Base-by-base conservation (phyloP, 1,284 basidiomycete species). In the Wolfiporia cocos region DNA sequence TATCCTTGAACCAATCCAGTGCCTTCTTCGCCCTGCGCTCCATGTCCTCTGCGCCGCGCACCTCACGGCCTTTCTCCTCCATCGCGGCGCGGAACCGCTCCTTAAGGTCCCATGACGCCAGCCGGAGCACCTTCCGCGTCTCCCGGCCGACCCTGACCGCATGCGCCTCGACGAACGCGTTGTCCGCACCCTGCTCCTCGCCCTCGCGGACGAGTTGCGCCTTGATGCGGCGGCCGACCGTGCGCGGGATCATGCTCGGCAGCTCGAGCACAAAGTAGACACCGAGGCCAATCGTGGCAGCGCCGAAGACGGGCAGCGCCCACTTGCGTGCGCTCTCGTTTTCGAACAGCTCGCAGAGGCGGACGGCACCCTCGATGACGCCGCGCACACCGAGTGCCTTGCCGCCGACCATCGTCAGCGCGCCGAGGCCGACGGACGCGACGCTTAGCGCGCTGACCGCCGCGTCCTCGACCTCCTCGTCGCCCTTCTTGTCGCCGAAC, bases 91-190 rank as follows among this genome's bases (percentile, higher is more conserved):
- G 74, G 74, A 95, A 97, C 34, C 86, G 76, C 63, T 92, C 89
- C 50, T 78, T 77, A 46, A 96, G 64, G 63, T 98, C 94, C 88
- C 90, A 97, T 15, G 85, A 83, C n/a, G 89, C 93, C 14, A 95
- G 65, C 37, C 94, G 73, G 54, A 99, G 69, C 37, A 99, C 95
- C 68, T 98, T 98, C 57, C 95, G 78, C 15, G 91, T 91, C 73
- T 99, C 96, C 30, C 85, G 75, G 37, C 80, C 71, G 34, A 97
- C 74, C 12, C 95, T 74, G 34, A 69, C 72, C 0, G 81, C 73
- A 57, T 98, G 84, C 3, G 70, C 72, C 41, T 86, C 79, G 14
- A 84, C 69, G 57, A 87, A 96, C 22, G 67, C 57, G 18, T 70
- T 64, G 19, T 72, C 68, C 42, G 70, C 69, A 20, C 63, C 61